Evolutionary conservation across 2,329 filamentous ascomycete species (phyloP).

Genomic region (Cercospora nicotianae): DNA sequence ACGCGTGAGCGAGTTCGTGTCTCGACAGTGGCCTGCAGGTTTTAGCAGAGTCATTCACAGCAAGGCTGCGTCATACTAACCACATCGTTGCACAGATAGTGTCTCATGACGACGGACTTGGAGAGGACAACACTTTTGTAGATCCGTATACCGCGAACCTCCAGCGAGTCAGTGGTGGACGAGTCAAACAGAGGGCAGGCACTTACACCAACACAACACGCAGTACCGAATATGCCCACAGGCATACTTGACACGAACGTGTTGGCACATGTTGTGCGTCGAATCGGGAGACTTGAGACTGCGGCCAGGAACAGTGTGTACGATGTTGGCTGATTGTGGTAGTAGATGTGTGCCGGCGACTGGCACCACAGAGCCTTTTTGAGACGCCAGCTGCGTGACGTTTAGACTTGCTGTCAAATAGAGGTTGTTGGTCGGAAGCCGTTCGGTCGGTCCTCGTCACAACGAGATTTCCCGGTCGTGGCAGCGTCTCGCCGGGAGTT

Average conservation of each 20-base stretch:
- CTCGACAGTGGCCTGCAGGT: slow-evolving; percentile 20
- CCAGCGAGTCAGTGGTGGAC: slow-evolving; percentile 3
- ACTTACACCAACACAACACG: slow-evolving; percentile 26
- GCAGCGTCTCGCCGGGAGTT: background rate
- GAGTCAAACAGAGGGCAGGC: background rate
- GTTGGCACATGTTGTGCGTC: slow-evolving; percentile 21
- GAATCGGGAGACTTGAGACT: background rate
- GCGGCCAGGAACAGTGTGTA: slow-evolving; percentile 5
- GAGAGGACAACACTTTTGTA: slow-evolving; percentile 24
- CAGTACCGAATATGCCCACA: slow-evolving; percentile 25
- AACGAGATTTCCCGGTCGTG: background rate
- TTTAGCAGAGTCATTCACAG: background rate
- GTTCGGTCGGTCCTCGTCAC: slow-evolving; percentile 1
- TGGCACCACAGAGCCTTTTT: background rate
- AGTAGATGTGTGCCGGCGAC: background rate
- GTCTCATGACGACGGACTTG: slow-evolving; percentile 22
- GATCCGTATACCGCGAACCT: slow-evolving; percentile 25
- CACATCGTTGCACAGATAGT: slow-evolving; percentile 21
- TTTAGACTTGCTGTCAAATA: background rate
- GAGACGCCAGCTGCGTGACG: background rate
- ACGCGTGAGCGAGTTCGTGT: slow-evolving; percentile 22
- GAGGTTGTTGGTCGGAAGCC: background rate
- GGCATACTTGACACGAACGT: slow-evolving; percentile 23
- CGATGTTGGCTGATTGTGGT: background rate
- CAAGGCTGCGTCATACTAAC: slow-evolving; percentile 6